Percentiles rank a stretch among this genome's conserved stretches.
These are phyloP conservation scores for Puccinia polysora DNA, from an alignment of 1,284 basidiomycete species.

Conservation along the genomic window DNA sequence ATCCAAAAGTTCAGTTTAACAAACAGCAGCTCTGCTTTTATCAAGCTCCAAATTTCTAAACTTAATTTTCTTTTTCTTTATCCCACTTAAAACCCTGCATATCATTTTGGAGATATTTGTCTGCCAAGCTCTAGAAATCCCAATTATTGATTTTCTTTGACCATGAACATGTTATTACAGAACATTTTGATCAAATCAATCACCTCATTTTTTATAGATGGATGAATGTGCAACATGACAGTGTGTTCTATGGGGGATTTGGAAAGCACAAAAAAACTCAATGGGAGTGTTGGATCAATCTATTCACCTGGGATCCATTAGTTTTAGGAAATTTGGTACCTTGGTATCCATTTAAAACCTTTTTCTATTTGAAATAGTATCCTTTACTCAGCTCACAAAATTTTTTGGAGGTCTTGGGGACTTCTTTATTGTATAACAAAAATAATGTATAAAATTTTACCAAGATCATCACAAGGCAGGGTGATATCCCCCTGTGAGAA, in stretches of 20 bases:
- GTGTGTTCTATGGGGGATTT: constrained; percentile 5
- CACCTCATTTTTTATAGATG: constrained; percentile 28
- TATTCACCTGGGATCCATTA: too few relatives aligned
- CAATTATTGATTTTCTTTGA: neutral
- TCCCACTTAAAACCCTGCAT: constrained; percentile 20
- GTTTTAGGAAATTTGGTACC: too few relatives aligned
- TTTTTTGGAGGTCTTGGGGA: too few relatives aligned
- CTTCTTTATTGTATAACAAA: too few relatives aligned
- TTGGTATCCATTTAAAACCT: too few relatives aligned
- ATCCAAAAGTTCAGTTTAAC: neutral
- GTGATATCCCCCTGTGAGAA: too few relatives aligned
- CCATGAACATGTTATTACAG: neutral
- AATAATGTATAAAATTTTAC: too few relatives aligned
- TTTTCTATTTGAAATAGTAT: too few relatives aligned
- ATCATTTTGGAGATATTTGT: constrained; percentile 27
- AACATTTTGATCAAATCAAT: constrained; percentile 21
- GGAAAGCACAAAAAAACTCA: too few relatives aligned
- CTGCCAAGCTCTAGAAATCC: constrained; percentile 26
- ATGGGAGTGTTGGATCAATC: too few relatives aligned
- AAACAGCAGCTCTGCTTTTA: constrained; percentile 19
- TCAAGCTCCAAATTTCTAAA: constrained; percentile 39
- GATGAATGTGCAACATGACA: constrained; percentile 37
- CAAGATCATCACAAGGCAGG: too few relatives aligned
- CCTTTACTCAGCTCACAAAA: too few relatives aligned
- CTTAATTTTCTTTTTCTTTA: neutral